A percentile compares a stretch with the other conserved stretches of the same genome.
Conservation (phyloP, 306 rosid genomes). For the Malus asiatica region DNA sequence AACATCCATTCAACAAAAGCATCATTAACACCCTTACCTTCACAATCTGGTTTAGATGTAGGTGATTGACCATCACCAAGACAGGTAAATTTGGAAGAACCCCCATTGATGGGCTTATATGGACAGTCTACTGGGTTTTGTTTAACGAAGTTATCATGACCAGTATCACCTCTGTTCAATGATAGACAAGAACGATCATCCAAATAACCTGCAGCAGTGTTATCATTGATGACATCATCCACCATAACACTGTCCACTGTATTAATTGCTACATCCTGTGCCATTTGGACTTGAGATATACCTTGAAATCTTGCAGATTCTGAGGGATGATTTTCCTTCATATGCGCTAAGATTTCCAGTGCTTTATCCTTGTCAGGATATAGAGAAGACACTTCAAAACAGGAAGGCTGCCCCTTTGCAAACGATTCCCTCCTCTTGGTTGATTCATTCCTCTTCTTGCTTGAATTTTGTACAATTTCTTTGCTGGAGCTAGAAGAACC, state of each 20-base stretch:
- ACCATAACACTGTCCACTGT: neutral
- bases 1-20: neutral
- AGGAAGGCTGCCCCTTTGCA: neutral
- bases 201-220: neutral
- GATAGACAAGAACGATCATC: neutral
- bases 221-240: neutral
- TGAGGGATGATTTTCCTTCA: neutral
- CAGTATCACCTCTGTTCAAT: neutral
- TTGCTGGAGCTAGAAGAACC: neutral
- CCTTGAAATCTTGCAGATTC: neutral
- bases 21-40: neutral
- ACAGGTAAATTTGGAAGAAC: neutral
- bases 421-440: neutral
- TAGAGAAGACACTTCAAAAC: neutral
- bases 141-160: neutral
- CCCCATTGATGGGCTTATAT: neutral
- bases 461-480: neutral
- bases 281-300: neutral
- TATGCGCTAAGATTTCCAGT: neutral
- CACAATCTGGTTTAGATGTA: neutral
- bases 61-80: neutral
- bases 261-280: neutral
- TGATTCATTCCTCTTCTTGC: neutral
- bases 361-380: neutral
- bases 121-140: neutral